phyloP scores from a whole-genome alignment of 2,329 filamentous ascomycete species.

The Metarhizium sp. region DNA sequence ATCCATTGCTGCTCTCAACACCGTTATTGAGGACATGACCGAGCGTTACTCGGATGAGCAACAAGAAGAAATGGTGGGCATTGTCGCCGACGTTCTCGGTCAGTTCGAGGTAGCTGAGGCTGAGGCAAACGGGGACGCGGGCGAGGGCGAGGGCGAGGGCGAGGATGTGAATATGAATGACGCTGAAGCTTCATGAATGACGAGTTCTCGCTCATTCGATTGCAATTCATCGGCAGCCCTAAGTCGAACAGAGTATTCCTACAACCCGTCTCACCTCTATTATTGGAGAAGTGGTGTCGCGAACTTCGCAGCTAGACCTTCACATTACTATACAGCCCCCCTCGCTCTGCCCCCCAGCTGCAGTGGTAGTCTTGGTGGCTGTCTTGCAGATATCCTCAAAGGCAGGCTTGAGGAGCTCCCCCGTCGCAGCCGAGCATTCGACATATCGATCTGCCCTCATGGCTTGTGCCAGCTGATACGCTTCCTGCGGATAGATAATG shows the following conservation, averaged over 20 bases:
- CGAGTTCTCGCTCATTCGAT: constrained; percentile 1
- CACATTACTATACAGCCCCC: constrained; percentile 45
- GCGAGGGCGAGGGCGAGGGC: constrained; percentile 24
- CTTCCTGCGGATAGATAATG: constrained; percentile 53
- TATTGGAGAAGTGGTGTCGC: not conserved
- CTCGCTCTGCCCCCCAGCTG: constrained; percentile 41
- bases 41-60: constrained; percentile 49
- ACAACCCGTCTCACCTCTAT: not conserved
- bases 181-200: constrained; percentile 15
- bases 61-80: constrained; percentile 47
- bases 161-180: constrained; percentile 30
- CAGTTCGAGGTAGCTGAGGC: constrained; percentile 24
- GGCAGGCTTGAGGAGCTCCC: constrained; percentile 46
- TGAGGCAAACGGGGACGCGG: constrained; percentile 20
- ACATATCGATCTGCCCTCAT: constrained; percentile 54
- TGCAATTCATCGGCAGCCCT: not conserved
- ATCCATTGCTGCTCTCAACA: constrained; percentile 47
- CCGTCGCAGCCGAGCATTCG: constrained; percentile 53
- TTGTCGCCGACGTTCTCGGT: constrained; percentile 50
- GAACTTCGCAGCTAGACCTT: constrained; percentile 8
- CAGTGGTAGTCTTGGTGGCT: constrained; percentile 37
- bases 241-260: not conserved
- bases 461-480: constrained; percentile 44
- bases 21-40: constrained; percentile 56
- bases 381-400: constrained; percentile 54